Percentiles rank a stretch among this genome's conserved stretches.
Evolutionary conservation across 805 yeast species (phyloP).

Genomic region (Dipodascus albidus): DNA sequence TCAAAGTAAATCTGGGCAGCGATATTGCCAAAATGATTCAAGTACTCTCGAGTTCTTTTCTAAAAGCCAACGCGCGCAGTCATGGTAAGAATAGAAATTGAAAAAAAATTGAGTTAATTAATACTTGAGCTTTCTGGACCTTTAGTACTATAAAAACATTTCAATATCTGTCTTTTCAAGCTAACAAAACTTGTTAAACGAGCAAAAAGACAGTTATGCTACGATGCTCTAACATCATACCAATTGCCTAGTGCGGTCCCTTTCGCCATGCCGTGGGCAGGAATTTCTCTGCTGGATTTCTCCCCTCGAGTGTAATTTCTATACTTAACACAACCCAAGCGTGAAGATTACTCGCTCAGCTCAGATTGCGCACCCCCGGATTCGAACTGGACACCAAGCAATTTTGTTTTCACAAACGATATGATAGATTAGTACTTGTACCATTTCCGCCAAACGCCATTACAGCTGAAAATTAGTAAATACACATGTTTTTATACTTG

Average conservation of each 20-base stretch:
- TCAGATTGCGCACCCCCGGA: conserved; percentile 17
- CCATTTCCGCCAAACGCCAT: conserved; percentile 17
- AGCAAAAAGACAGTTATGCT: background rate
- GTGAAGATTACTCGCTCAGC: conserved; percentile 18
- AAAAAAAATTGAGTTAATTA: no score
- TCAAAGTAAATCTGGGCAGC: no score
- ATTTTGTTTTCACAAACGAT: conserved; percentile 6
- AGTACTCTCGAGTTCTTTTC: no score
- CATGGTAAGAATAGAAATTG: no score
- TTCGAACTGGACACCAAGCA: conserved; percentile 21
- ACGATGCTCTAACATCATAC: background rate
- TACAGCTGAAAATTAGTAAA: conserved; percentile 14
- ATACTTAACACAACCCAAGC: conserved; percentile 14
- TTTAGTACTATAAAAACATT: no score
- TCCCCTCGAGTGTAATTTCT: conserved; percentile 18
- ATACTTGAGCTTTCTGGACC: background rate
- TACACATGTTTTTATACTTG: no score
- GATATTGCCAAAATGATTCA: no score
- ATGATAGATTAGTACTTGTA: conserved; percentile 2
- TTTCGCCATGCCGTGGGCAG: conserved; percentile 21
- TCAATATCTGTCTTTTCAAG: no score
- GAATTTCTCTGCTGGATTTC: conserved; percentile 22
- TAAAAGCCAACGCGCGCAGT: no score
- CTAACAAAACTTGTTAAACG: no score
- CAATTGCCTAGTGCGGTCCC: conserved; percentile 8